Evolutionary conservation across 176 grass and related monocot species (phyloP).

Genomic region (Eragrostis nindensis): DNA sequence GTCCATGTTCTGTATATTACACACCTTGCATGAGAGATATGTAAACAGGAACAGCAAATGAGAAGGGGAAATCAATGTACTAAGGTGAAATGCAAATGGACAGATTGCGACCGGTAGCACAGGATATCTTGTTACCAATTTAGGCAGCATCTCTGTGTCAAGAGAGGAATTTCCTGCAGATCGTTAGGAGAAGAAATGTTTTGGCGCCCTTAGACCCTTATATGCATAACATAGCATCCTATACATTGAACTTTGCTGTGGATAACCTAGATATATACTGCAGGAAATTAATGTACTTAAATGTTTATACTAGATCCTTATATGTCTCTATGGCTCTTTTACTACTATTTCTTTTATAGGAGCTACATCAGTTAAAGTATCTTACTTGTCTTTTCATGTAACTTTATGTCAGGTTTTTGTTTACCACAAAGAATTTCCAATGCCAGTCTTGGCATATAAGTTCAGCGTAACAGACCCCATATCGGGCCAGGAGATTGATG

Average conservation of each 20-base stretch:
- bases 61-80: constrained; percentile 4
- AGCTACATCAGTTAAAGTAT: constrained; percentile 8
- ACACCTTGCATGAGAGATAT: not conserved
- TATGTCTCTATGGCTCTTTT: not conserved
- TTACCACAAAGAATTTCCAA: constrained; percentile 93
- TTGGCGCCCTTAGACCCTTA: not conserved
- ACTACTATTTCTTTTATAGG: not conserved
- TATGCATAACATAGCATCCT: not conserved
- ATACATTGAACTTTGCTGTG: not conserved
- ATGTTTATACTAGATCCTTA: not conserved
- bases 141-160: not conserved
- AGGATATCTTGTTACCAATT: not conserved
- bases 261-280: not conserved
- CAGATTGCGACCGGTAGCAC: not conserved
- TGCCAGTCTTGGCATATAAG: constrained; percentile 91
- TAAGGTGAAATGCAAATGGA: constrained; percentile 8
- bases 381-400: constrained; percentile 19
- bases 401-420: constrained; percentile 83
- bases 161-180: not conserved
- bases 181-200: not conserved
- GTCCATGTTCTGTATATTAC: not conserved
- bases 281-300: not conserved
- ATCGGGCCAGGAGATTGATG: constrained; percentile 89
- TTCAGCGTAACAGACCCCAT: constrained; percentile 82
- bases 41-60: not conserved